These are phyloP conservation scores for Tuber magnatum DNA, from an alignment of 495 filamentous ascomycete genomes.

Conservation along the genomic window DNA sequence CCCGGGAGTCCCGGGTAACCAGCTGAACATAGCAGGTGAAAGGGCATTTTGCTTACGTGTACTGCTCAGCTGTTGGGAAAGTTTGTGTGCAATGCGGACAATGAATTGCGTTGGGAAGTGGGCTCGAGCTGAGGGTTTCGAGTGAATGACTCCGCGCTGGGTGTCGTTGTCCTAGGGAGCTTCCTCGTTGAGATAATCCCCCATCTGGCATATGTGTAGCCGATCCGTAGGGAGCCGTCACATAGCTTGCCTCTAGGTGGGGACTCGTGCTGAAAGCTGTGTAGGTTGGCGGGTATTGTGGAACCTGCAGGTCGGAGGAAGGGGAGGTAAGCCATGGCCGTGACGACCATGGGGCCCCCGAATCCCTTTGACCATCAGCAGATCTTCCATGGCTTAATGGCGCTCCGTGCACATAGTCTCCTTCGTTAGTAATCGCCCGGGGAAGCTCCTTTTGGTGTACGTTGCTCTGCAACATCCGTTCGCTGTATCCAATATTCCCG, in stretches of 20 bases:
- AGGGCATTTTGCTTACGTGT: constrained; percentile 28
- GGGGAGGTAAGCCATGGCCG: constrained; percentile 16
- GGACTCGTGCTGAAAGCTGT: constrained; percentile 13
- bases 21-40: not conserved
- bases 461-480: constrained; percentile 12
- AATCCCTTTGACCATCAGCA: constrained; percentile 14
- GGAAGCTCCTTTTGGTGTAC: constrained; percentile 10
- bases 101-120: constrained; percentile 18
- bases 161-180: constrained; percentile 7
- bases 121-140: constrained; percentile 18
- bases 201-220: constrained; percentile 16
- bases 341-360: constrained; percentile 11
- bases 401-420: constrained; percentile 8
- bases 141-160: constrained; percentile 12
- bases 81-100: constrained; percentile 26
- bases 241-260: constrained; percentile 1
- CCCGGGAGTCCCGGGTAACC: not conserved
- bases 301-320: constrained; percentile 11
- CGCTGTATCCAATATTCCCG: constrained; percentile 18
- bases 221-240: constrained; percentile 10
- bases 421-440: constrained; percentile 8
- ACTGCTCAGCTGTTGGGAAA: constrained; percentile 27
- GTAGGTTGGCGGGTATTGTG: constrained; percentile 26
- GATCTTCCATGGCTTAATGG: constrained; percentile 15
- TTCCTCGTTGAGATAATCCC: constrained; percentile 3